Evolutionary conservation across 148 eudicot genomes (phyloP), one percentile per base, ranked within the genome.

Genomic region (Cornus controversa): DNA sequence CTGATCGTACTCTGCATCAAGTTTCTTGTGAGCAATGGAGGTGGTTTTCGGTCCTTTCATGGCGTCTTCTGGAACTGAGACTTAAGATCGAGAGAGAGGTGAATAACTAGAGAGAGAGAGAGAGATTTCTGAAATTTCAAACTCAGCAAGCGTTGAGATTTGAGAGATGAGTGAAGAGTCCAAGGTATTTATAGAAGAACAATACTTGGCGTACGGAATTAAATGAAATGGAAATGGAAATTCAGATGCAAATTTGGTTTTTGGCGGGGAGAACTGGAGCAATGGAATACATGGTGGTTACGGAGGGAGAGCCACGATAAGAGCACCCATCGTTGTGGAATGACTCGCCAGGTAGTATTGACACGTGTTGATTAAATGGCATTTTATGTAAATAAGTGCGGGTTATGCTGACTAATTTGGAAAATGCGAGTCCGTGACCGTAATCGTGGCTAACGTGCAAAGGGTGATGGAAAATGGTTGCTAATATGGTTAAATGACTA

Each of bases 11-110:
- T 77, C 73, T 11, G 68, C 24, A 66, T 50, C 67, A 26, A 77
- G 57, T 60, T 37, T 77, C 58, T 69, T 77, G 67, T 58, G 58
- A 69, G 79, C 74, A 25, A 69, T 57, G 0, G 54, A 14, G 28
- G 79, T 25, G 16, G 66, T 1, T 18, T 77, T 77, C 34, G 5
- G 64, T 69, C 28, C 74, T 57, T 69, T 77, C 79, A 77, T 77
- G 53, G 74, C 42, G 64, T 68, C 76, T 73, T 57, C 28, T 73
- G 53, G 29, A 69, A 37, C 54, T 0, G 27, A 18, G 36, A 2
- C 20, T 34, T 4, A 16, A 64, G 67, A 64, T 26, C 11, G 25
- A 16, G 24, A 22, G 65, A 31, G 34, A 31, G 31, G 31, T 29
- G 31, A 29, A 29, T 29, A 29, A 29, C 31, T 8, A 60, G 42